These are phyloP conservation scores for Cucumis cinereus DNA, from an alignment of 306 rosid genomes.

Conservation along the genomic window DNA sequence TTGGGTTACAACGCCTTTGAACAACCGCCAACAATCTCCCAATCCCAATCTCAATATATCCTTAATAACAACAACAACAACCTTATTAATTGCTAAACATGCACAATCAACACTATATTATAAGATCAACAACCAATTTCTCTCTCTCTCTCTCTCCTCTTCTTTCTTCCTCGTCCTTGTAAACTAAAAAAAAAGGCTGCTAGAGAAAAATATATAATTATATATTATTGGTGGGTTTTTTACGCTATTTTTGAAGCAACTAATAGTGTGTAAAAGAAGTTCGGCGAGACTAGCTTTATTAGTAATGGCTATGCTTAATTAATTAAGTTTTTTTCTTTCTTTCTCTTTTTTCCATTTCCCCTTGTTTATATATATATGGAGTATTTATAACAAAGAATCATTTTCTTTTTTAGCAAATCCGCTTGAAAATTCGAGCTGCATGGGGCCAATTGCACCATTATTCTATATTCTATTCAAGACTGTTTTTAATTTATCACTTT, in stretches of 20 bases:
- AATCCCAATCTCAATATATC: constrained; percentile 12
- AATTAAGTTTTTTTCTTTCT: not conserved
- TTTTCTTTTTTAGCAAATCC: not conserved
- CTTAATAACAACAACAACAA: constrained; percentile 7
- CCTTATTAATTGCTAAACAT: constrained; percentile 14
- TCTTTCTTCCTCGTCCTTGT: not conserved
- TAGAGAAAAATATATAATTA: not conserved
- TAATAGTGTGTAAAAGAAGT: constrained; percentile 18
- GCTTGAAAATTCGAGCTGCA: not conserved
- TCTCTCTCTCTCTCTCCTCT: not conserved
- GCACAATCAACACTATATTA: not conserved
- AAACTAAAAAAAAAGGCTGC: constrained; percentile 15
- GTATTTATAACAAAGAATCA: not conserved
- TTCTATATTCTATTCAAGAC: no score
- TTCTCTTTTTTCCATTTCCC: not conserved
- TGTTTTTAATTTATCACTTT: not conserved
- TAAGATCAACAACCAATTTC: not conserved
- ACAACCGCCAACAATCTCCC: constrained; percentile 29
- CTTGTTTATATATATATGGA: not conserved
- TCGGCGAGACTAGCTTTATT: constrained; percentile 14
- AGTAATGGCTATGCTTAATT: not conserved
- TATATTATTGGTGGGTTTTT: constrained; percentile 14
- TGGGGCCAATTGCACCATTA: not conserved
- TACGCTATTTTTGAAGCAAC: constrained; percentile 8
- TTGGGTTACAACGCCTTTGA: constrained; percentile 29